Base-by-base conservation (phyloP, 768 basidiomycete genomes). In the Xerocomus brunneocitrinus region DNA sequence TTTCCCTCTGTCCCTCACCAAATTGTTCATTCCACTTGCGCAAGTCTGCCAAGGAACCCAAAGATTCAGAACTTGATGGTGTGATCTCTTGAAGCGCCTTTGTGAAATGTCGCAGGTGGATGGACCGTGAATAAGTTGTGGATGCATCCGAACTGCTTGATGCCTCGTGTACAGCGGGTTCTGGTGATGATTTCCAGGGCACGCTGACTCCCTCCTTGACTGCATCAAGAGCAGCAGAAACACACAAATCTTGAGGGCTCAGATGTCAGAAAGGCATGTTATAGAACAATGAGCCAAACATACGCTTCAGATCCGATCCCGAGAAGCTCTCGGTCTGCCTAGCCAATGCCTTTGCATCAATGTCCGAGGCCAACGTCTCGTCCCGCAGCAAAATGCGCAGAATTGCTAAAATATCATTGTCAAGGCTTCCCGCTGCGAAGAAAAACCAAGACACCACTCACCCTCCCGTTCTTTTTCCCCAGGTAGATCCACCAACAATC, bases 11-110 rank as follows among this genome's bases (percentile, higher is more conserved):
- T 5, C 91, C 92, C 67, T 95, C 93, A 25, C 95, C 94, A 68
- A 93, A 95, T 66, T 95, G 89, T 44, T 94, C 89, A 56, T 95
- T 94, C 91, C 91, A 95, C 71, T 86, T 88, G 41, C 86, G 80
- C 41, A 93, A 73, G 52, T 88, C 87, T 2, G 83, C 73, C 32
- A 91, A 79, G 46, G 80, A 87, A 45, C 88, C 89, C 3, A 89
- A 72, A 12, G 81, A 76, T 69, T 95, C 94, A 3, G 92, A 93
- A 5, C 85, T 86, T 0, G 91, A 94, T 12, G 94, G 91, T 3
- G 88, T 87, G 58, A 95, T 94, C 70, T 98, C 93, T 59, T 81
- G 84, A 53, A 97, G 75, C 0, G 95, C 94, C 63, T 89, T 85
- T 22, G 74, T 75, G 65, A 98, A 97, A 63, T 98, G 89, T 52